These are phyloP conservation scores for Sugiyamaella valdiviana DNA, from an alignment of 805 yeast species.

Conservation along the genomic window DNA sequence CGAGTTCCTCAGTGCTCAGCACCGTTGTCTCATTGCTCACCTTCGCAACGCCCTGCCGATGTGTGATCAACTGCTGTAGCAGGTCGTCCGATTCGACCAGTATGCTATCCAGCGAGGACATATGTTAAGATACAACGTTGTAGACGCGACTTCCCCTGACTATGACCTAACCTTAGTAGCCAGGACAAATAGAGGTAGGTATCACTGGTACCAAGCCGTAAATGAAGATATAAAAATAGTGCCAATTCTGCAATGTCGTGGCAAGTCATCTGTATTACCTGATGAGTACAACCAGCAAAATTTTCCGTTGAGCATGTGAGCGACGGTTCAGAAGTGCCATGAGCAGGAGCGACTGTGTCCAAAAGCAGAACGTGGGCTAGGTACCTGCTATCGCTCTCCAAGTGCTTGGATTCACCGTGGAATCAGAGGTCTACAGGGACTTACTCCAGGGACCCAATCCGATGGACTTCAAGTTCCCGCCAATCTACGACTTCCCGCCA, in stretches of 20 bases:
- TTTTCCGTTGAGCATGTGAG: too few species aligned
- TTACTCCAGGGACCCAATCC: neutral
- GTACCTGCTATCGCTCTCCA: neutral
- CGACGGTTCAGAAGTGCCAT: too few species aligned
- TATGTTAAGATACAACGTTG: neutral
- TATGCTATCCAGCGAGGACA: too few species aligned
- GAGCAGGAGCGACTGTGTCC: too few species aligned
- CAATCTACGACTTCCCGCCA: constrained; percentile 77
- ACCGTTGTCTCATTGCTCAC: neutral
- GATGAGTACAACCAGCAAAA: too few species aligned
- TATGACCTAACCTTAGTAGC: neutral
- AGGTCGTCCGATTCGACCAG: neutral
- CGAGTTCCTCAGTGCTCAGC: neutral
- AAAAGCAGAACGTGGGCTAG: neutral
- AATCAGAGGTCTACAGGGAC: neutral
- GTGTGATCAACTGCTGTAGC: neutral
- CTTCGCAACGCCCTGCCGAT: neutral
- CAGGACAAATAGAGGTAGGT: too few species aligned
- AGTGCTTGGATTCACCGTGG: neutral
- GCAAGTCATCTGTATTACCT: too few species aligned
- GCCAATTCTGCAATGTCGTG: too few species aligned
- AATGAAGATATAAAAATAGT: too few species aligned
- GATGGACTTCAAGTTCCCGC: constrained; percentile 35
- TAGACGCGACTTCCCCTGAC: neutral
- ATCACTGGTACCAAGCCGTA: too few species aligned